A percentile compares a stretch with the other conserved stretches of the same genome.
Evolutionary conservation across 306 rosid species (phyloP).

Genomic region (Fagus sylvatica): DNA sequence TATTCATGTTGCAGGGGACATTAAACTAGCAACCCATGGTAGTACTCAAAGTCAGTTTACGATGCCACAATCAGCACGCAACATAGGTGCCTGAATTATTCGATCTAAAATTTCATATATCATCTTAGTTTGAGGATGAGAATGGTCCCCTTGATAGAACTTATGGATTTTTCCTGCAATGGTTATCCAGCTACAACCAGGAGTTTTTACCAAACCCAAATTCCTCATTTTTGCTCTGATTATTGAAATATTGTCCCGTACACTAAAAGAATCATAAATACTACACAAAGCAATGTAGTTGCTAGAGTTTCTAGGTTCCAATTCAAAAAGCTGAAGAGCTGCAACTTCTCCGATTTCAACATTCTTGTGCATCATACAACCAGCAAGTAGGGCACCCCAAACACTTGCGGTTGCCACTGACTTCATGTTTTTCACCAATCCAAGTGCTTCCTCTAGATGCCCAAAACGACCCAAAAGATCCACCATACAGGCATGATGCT

Average conservation of each 20-base stretch:
- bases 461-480: slow-evolving; percentile 72
- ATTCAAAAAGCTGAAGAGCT: slow-evolving; percentile 52
- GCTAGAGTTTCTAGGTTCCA: slow-evolving; percentile 70
- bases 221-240: slow-evolving; percentile 53
- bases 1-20: not conserved
- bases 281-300: slow-evolving; percentile 60
- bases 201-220: slow-evolving; percentile 56
- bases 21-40: not conserved
- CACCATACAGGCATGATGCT: slow-evolving; percentile 76
- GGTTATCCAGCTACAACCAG: slow-evolving; percentile 71
- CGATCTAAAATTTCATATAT: slow-evolving; percentile 34
- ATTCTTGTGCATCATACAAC: slow-evolving; percentile 63
- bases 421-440: slow-evolving; percentile 40
- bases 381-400: slow-evolving; percentile 85
- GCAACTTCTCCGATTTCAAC: slow-evolving; percentile 72
- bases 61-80: slow-evolving; percentile 18
- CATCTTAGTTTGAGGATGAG: slow-evolving; percentile 38
- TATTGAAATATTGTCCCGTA: slow-evolving; percentile 31
- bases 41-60: not conserved
- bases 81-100: slow-evolving; percentile 24
- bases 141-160: slow-evolving; percentile 55
- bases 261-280: slow-evolving; percentile 50
- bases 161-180: slow-evolving; percentile 39
- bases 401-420: slow-evolving; percentile 44
- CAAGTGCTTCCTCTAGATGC: slow-evolving; percentile 56